Evolutionary conservation across 2,329 filamentous ascomycete genomes (phyloP).

Genomic region (Corinectria fuckeliana): DNA sequence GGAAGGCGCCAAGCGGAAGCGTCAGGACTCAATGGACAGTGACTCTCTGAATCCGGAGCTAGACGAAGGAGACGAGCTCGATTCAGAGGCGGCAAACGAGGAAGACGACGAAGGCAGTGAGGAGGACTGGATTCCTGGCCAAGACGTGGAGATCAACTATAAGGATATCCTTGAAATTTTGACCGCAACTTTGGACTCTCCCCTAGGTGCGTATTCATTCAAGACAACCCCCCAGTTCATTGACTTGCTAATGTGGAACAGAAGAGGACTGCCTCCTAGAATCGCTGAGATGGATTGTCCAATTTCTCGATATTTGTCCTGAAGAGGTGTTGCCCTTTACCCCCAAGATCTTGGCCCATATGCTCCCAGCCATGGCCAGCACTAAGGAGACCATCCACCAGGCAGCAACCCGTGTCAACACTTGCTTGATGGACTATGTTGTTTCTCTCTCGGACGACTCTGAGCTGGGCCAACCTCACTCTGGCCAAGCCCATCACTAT

Average conservation of each 20-base stretch:
- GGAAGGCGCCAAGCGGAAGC: slow-evolving; percentile 71
- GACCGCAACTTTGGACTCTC: slow-evolving; percentile 85
- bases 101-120: slow-evolving; percentile 70
- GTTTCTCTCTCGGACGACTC: slow-evolving; percentile 83
- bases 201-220: slow-evolving; percentile 63
- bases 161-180: slow-evolving; percentile 90
- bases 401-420: slow-evolving; percentile 88
- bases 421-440: slow-evolving; percentile 90
- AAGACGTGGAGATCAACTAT: slow-evolving; percentile 95
- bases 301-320: slow-evolving; percentile 95
- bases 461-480: slow-evolving; percentile 37
- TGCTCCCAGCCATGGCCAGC: slow-evolving; percentile 93
- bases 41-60: slow-evolving; percentile 63
- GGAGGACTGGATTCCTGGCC: slow-evolving; percentile 95
- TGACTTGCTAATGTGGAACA: slow-evolving; percentile 41
- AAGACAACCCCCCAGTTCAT: too few relatives aligned
- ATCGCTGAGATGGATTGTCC: slow-evolving; percentile 92
- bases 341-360: slow-evolving; percentile 87
- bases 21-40: slow-evolving; percentile 72
- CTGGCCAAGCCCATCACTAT: slow-evolving; percentile 36
- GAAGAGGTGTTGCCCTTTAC: slow-evolving; percentile 96
- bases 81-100: slow-evolving; percentile 62
- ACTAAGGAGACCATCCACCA: slow-evolving; percentile 87
- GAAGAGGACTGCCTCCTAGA: slow-evolving; percentile 94
- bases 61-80: slow-evolving; percentile 67